These are phyloP conservation scores for Dactylellina sp. DNA, from an alignment of 2,329 filamentous ascomycete genomes.

Conservation along the genomic window DNA sequence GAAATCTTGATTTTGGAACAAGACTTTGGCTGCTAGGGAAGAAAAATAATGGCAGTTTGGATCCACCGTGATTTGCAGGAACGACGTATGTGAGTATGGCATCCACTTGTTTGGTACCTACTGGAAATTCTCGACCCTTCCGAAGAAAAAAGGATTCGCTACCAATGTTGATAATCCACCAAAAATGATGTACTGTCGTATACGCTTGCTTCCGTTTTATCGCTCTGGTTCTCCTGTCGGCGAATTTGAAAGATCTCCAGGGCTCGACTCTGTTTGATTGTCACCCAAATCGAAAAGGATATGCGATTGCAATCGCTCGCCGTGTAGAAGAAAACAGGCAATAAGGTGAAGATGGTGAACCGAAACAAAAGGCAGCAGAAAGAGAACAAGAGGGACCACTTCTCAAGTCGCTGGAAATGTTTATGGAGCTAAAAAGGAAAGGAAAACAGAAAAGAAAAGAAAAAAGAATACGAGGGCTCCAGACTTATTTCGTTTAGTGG, in stretches of 20 bases:
- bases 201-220: conserved; percentile 13
- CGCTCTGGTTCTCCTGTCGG: conserved; percentile 7
- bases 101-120: conserved; percentile 10
- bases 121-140: background rate
- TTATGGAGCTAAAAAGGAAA: conserved; percentile 20
- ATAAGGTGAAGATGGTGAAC: conserved; percentile 31
- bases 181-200: conserved; percentile 12
- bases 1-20: conserved; percentile 10
- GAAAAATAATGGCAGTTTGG: conserved; percentile 7
- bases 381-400: conserved; percentile 19
- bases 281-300: conserved; percentile 40
- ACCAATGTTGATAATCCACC: conserved; percentile 16
- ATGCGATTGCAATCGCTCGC: conserved; percentile 36
- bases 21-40: background rate
- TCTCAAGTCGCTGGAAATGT: conserved; percentile 25
- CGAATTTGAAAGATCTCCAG: background rate
- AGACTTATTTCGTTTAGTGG: conserved; percentile 27
- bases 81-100: conserved; percentile 23
- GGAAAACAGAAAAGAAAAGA: conserved; percentile 21
- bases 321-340: conserved; percentile 31
- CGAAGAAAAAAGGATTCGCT: background rate
- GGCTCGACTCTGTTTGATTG: conserved; percentile 14
- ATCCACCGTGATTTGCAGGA: conserved; percentile 35
- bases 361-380: conserved; percentile 35
- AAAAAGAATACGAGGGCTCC: conserved; percentile 30